A percentile compares a stretch with the other conserved stretches of the same genome.
Evolutionary conservation across 192 early-diverging fungal species (phyloP).

Genomic region (Backusella tarrabulga): DNA sequence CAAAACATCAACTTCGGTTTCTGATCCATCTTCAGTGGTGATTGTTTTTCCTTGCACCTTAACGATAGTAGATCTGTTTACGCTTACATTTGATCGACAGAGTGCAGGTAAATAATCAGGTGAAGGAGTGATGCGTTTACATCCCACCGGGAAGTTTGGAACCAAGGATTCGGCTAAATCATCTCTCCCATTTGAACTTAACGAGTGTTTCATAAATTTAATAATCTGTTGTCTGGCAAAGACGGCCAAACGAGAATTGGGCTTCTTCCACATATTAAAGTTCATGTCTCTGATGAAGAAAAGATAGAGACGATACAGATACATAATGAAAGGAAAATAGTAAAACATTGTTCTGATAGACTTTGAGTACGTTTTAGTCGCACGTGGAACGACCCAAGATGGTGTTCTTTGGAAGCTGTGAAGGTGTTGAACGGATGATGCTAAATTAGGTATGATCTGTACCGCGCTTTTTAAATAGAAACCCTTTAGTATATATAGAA

Average conservation of each 20-base stretch:
- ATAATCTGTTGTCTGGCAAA: neutral
- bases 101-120: slow-evolving; percentile 39
- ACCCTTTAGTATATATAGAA: neutral
- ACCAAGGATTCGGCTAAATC: slow-evolving; percentile 8
- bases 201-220: neutral
- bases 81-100: slow-evolving; percentile 34
- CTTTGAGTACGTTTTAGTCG: slow-evolving; percentile 24
- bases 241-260: neutral
- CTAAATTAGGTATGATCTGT: slow-evolving; percentile 45
- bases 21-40: slow-evolving; percentile 29
- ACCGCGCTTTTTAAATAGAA: slow-evolving; percentile 32
- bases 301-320: slow-evolving; percentile 18
- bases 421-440: slow-evolving; percentile 27
- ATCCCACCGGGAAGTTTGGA: slow-evolving; percentile 29
- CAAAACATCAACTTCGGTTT: slow-evolving; percentile 46
- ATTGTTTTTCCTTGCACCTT: slow-evolving; percentile 38
- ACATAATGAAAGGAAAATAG: slow-evolving; percentile 26
- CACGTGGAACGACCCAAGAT: slow-evolving; percentile 43
- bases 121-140: slow-evolving; percentile 33
- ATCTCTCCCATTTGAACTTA: slow-evolving; percentile 7
- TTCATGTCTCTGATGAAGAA: slow-evolving; percentile 9
- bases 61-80: slow-evolving; percentile 38
- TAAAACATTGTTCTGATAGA: neutral
- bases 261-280: neutral
- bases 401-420: slow-evolving; percentile 50